Evolutionary conservation across 1,284 basidiomycete genomes (phyloP).

Genomic region (Rhodotorula sp.): DNA sequence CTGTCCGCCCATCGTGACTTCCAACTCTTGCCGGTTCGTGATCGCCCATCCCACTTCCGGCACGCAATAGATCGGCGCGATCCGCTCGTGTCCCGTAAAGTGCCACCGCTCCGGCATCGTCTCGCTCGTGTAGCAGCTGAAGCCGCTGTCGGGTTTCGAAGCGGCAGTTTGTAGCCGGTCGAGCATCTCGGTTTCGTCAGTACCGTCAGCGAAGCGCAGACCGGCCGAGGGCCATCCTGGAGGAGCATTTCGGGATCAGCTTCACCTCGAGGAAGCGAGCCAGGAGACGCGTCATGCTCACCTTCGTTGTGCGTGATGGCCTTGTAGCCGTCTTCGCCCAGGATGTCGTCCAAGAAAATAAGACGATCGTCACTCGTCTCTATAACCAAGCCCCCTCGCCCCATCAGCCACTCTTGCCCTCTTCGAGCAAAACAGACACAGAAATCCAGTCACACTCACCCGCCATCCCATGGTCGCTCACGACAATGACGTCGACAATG

Average conservation of each 20-base stretch:
- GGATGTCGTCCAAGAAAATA: conserved; percentile 76
- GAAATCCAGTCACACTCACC: not conserved
- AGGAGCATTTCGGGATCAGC: not conserved
- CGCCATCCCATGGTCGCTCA: conserved; percentile 87
- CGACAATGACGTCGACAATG: conserved; percentile 83
- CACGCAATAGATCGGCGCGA: conserved; percentile 82
- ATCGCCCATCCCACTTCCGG: conserved; percentile 70
- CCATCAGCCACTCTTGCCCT: not conserved
- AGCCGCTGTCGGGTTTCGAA: conserved; percentile 59
- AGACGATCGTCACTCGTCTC: conserved; percentile 72
- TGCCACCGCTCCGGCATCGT: conserved; percentile 79
- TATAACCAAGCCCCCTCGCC: not conserved
- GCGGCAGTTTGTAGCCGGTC: conserved; percentile 57
- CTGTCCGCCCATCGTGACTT: conserved; percentile 58
- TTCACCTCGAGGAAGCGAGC: not conserved
- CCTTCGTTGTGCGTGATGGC: conserved; percentile 71
- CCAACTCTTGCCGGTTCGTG: conserved; percentile 56
- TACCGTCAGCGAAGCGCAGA: conserved; percentile 63
- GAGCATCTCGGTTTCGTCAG: conserved; percentile 61
- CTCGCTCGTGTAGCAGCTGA: conserved; percentile 72
- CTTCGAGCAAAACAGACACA: not conserved
- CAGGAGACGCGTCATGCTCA: conserved; percentile 40
- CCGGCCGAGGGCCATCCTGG: conserved; percentile 80
- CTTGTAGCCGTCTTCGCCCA: conserved; percentile 64
- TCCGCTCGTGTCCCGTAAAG: conserved; percentile 65